Conservation (phyloP, 106 monocot genomes). For the Apostasia shenzhenica region DNA sequence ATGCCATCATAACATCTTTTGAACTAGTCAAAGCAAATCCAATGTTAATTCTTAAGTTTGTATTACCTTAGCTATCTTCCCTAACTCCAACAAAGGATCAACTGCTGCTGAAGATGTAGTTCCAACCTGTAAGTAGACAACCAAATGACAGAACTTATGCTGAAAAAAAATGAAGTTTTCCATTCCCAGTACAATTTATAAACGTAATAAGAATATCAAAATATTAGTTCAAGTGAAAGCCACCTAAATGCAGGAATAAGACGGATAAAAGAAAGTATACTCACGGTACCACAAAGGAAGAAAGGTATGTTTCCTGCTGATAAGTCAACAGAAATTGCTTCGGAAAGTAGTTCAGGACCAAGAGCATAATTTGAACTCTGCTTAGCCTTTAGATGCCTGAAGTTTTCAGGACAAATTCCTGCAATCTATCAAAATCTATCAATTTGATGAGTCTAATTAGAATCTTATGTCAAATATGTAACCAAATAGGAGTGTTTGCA, state of each 20-base stretch:
- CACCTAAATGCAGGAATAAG: no score
- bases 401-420: conserved; percentile 7
- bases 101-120: conserved; percentile 88
- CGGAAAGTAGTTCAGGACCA: conserved; percentile 2
- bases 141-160: no score
- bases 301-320: background rate
- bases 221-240: background rate
- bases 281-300: conserved; percentile 9
- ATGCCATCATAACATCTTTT: background rate
- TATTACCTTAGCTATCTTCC: conserved; percentile 63
- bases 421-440: conserved; percentile 1
- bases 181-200: background rate
- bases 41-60: background rate
- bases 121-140: conserved; percentile 47
- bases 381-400: conserved; percentile 3
- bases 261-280: background rate
- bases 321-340: conserved; percentile 2
- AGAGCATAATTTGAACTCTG: background rate
- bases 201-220: background rate
- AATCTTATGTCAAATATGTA: background rate
- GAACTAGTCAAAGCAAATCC: background rate
- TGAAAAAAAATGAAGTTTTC: background rate
- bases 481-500: no score
- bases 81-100: conserved; percentile 62
- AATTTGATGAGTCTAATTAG: background rate